Conservation (phyloP, 805 yeast genomes). For the Maudiozyma serrabonitensis region DNA sequence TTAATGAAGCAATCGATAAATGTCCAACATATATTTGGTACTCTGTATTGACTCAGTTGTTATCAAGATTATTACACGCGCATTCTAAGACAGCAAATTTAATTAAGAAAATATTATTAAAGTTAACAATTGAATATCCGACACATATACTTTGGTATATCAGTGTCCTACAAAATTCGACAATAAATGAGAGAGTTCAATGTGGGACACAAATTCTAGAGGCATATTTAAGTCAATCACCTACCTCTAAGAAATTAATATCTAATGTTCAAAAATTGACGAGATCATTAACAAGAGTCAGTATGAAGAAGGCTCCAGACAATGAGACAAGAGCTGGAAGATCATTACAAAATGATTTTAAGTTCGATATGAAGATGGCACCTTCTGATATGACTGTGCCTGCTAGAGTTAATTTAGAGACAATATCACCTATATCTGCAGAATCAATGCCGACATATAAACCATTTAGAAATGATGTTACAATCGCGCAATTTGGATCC, state of each 20-base stretch:
- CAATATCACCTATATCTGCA: constrained; percentile 46
- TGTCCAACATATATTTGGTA: constrained; percentile 62
- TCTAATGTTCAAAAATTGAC: constrained; percentile 18
- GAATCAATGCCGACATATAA: constrained; percentile 33
- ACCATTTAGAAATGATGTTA: constrained; percentile 41
- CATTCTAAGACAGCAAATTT: constrained; percentile 46
- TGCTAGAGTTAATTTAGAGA: constrained; percentile 57
- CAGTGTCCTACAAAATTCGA: constrained; percentile 58
- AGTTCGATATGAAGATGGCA: constrained; percentile 32
- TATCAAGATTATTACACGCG: constrained; percentile 66
- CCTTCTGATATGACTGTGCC: constrained; percentile 63
- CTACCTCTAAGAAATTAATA: constrained; percentile 11
- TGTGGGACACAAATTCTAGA: constrained; percentile 40
- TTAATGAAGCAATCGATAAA: constrained; percentile 34
- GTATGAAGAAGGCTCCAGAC: constrained; percentile 19
- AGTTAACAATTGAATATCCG: constrained; percentile 59
- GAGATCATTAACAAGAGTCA: constrained; percentile 18
- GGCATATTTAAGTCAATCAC: constrained; percentile 13
- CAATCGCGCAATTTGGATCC: constrained; percentile 56
- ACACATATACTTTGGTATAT: constrained; percentile 70
- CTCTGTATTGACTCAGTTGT: constrained; percentile 73
- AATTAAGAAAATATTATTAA: constrained; percentile 47
- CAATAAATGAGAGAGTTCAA: constrained; percentile 34
- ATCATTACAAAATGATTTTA: constrained; percentile 33
- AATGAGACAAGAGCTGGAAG: constrained; percentile 20